phyloP scores from a whole-genome alignment of 2,329 filamentous ascomycete species.

The Helminthosporium solani region DNA sequence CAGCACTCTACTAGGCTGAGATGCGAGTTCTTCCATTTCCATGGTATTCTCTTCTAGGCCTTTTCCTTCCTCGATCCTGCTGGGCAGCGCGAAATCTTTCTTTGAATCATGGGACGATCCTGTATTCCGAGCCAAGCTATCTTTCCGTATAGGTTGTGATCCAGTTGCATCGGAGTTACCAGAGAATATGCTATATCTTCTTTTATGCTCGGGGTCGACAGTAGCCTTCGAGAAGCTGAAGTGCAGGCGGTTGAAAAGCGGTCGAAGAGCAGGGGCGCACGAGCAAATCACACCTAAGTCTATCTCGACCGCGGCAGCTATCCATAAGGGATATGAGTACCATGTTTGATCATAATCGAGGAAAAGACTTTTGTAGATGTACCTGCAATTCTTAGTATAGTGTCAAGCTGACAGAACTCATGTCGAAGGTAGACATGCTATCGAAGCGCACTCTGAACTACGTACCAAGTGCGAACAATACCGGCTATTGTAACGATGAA shows the following conservation, averaged over 20 bases:
- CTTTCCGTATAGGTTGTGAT: too few relatives aligned
- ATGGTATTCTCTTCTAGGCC: too few relatives aligned
- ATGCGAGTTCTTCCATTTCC: too few relatives aligned
- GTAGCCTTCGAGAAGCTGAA: conserved; percentile 16
- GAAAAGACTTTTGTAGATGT: conserved; percentile 46
- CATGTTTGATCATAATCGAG: conserved; percentile 48
- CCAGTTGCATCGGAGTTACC: too few relatives aligned
- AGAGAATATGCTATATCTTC: too few relatives aligned
- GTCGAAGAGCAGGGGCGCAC: conserved; percentile 34
- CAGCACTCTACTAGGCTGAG: too few relatives aligned
- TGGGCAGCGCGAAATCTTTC: too few relatives aligned
- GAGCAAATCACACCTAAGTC: conserved; percentile 47
- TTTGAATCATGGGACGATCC: too few relatives aligned
- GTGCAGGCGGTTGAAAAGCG: conserved; percentile 29
- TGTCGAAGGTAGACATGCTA: background rate
- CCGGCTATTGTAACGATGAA: conserved; percentile 47
- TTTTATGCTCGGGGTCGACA: too few relatives aligned
- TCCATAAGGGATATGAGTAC: conserved; percentile 50
- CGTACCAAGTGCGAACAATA: conserved; percentile 41
- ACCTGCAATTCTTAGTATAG: conserved; percentile 19
- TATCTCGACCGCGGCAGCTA: conserved; percentile 49
- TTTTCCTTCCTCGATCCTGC: too few relatives aligned
- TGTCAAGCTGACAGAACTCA: too few relatives aligned
- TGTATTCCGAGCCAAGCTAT: too few relatives aligned
- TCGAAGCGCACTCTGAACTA: background rate